Evolutionary conservation across 805 yeast species (phyloP).

Genomic region (Blastobotrys mokoenaii): DNA sequence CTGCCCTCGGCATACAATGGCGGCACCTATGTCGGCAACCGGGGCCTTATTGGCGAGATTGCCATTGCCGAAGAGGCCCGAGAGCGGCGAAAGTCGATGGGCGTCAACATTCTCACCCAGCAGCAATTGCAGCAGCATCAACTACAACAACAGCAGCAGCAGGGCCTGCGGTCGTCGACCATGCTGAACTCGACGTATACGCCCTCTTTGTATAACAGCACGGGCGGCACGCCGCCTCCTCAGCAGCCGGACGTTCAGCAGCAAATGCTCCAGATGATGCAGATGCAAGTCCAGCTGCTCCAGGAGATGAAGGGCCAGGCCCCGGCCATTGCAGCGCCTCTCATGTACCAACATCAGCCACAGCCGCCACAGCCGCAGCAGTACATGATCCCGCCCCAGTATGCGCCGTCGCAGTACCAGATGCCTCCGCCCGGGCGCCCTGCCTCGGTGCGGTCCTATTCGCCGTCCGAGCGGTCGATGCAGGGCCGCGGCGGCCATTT

Average conservation of each 20-base stretch:
- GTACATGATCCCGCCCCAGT: constrained; percentile 1
- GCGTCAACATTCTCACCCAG: background rate
- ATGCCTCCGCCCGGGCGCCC: constrained; percentile 9
- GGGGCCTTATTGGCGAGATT: constrained; percentile 35
- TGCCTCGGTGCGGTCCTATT: constrained; percentile 16
- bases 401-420: background rate
- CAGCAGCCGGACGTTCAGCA: constrained; percentile 15
- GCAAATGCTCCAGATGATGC: constrained; percentile 28
- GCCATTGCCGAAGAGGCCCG: constrained; percentile 32
- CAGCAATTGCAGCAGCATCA: no score
- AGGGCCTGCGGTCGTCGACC: constrained; percentile 11
- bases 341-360: constrained; percentile 3
- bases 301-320: constrained; percentile 16
- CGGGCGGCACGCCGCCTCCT: background rate
- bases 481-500: background rate
- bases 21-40: constrained; percentile 12
- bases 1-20: constrained; percentile 20
- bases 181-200: constrained; percentile 4
- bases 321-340: background rate
- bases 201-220: background rate
- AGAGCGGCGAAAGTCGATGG: constrained; percentile 20
- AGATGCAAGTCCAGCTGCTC: constrained; percentile 26
- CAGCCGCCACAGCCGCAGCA: constrained; percentile 4
- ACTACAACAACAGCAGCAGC: constrained; percentile 1
- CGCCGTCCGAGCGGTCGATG: constrained; percentile 12